A percentile compares a stretch with the other conserved stretches of the same genome.
These are phyloP conservation scores for Tylopilus rubrobrunneus DNA, from an alignment of 768 basidiomycete species.

Conservation along the genomic window DNA sequence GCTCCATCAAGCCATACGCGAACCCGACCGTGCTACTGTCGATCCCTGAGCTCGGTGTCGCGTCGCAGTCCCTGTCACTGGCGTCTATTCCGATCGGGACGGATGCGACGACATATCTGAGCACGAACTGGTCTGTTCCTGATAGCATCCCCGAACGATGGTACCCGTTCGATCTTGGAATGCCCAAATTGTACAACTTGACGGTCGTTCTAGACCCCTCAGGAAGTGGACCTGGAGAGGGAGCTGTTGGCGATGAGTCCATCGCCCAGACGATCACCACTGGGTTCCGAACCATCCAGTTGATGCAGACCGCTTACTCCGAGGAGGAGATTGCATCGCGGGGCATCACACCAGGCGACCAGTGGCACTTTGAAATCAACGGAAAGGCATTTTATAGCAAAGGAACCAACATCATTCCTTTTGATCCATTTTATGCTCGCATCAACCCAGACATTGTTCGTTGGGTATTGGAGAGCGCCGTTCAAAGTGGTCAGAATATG, in stretches of 20 bases:
- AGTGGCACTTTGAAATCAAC: slow-evolving; percentile 60
- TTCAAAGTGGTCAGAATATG: slow-evolving; percentile 57
- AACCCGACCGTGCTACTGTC: slow-evolving; percentile 39
- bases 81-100: slow-evolving; percentile 20
- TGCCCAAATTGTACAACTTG: slow-evolving; percentile 52
- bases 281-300: slow-evolving; percentile 57
- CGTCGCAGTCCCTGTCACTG: slow-evolving; percentile 29
- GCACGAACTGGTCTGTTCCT: slow-evolving; percentile 42
- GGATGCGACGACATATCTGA: slow-evolving; percentile 37
- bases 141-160: slow-evolving; percentile 47
- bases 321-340: slow-evolving; percentile 40
- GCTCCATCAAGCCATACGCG: too few species aligned
- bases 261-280: slow-evolving; percentile 43
- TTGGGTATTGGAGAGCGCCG: slow-evolving; percentile 55
- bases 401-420: slow-evolving; percentile 59
- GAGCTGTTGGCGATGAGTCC: slow-evolving; percentile 10
- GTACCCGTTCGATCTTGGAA: slow-evolving; percentile 55
- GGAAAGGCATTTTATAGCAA: slow-evolving; percentile 52
- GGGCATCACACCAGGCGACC: slow-evolving; percentile 56
- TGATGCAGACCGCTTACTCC: slow-evolving; percentile 47
- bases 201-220: slow-evolving; percentile 37
- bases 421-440: slow-evolving; percentile 56
- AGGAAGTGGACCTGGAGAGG: slow-evolving; percentile 2
- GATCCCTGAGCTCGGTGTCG: slow-evolving; percentile 45
- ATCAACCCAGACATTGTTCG: slow-evolving; percentile 46